These are phyloP conservation scores for Cladosporium sp. DNA, from an alignment of 2,329 filamentous ascomycete genomes.

Conservation along the genomic window DNA sequence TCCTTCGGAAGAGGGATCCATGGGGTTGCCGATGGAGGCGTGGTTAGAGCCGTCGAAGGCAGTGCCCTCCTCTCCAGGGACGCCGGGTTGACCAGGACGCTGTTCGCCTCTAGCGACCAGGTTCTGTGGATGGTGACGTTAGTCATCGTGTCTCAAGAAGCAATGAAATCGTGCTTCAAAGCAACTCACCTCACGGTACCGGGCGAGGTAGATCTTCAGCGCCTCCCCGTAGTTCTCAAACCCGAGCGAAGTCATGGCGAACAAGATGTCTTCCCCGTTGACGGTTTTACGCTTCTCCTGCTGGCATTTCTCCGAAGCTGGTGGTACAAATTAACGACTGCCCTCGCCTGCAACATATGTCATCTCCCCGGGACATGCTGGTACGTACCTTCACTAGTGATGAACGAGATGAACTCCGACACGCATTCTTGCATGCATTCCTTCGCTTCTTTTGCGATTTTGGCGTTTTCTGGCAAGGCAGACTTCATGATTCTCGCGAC, in stretches of 20 bases:
- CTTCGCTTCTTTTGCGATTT: constrained; percentile 94
- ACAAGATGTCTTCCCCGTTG: constrained; percentile 97
- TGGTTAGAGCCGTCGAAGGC: constrained; percentile 36
- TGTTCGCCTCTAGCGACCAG: constrained; percentile 70
- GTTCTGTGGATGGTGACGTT: constrained; percentile 54
- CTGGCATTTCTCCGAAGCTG: constrained; percentile 98
- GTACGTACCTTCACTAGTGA: constrained; percentile 90
- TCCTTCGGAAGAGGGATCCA: constrained; percentile 41
- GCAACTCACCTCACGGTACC: constrained; percentile 87
- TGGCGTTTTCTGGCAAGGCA: constrained; percentile 94
- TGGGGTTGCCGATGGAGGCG: constrained; percentile 40
- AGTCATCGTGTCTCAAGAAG: too few species aligned
- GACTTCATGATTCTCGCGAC: constrained; percentile 99
- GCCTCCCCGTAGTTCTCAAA: constrained; percentile 99
- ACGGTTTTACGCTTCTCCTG: constrained; percentile 99
- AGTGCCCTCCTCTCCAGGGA: constrained; percentile 20
- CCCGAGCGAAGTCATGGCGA: constrained; percentile 97
- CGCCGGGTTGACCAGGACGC: constrained; percentile 42
- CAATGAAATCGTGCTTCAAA: neutral
- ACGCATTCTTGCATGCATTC: constrained; percentile 99
- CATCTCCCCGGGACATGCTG: neutral
- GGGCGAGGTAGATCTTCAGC: constrained; percentile 94
- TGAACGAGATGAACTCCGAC: constrained; percentile 99
- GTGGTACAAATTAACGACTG: constrained; percentile 9
- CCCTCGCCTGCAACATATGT: neutral